Conservation (phyloP, 179 eudicot genomes). For the Silene coronaria region DNA sequence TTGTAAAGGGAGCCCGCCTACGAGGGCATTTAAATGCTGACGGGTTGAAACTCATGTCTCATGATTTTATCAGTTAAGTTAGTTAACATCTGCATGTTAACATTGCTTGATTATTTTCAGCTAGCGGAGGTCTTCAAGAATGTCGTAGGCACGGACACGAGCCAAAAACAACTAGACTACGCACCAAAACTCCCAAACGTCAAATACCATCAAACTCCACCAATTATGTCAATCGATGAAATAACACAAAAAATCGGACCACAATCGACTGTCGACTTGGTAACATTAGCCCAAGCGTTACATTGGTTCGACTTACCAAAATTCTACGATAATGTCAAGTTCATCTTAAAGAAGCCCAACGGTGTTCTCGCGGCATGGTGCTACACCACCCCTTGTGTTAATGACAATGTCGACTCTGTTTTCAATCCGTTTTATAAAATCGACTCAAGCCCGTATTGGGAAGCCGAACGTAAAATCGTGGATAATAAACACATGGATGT, state of each 20-base stretch:
- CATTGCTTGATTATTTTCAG: constrained; percentile 30
- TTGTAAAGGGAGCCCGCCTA: too few species aligned
- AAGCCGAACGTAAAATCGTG: constrained; percentile 38
- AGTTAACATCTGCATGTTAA: too few species aligned
- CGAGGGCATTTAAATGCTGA: too few species aligned
- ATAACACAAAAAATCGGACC: constrained; percentile 31
- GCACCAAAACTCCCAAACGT: constrained; percentile 69
- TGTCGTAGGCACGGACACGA: constrained; percentile 74
- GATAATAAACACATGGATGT: constrained; percentile 42
- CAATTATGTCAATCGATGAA: constrained; percentile 39
- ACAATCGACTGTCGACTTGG: constrained; percentile 46
- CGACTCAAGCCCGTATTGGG: constrained; percentile 48
- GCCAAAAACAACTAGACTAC: constrained; percentile 59
- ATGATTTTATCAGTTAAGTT: too few species aligned
- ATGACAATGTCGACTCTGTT: constrained; percentile 38
- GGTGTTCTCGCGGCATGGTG: constrained; percentile 90
- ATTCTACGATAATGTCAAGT: constrained; percentile 52
- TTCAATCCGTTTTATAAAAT: constrained; percentile 35
- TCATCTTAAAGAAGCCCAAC: constrained; percentile 57
- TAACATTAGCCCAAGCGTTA: constrained; percentile 71
- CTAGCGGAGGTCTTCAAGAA: constrained; percentile 57
- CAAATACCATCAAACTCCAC: constrained; percentile 45
- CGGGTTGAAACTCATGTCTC: too few species aligned
- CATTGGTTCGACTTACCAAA: constrained; percentile 75
- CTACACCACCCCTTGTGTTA: constrained; percentile 53